Evolutionary conservation across 2,329 filamentous ascomycete genomes (phyloP), one percentile per base, ranked within the genome.

Genomic region (Aspergillus fijiensis): DNA sequence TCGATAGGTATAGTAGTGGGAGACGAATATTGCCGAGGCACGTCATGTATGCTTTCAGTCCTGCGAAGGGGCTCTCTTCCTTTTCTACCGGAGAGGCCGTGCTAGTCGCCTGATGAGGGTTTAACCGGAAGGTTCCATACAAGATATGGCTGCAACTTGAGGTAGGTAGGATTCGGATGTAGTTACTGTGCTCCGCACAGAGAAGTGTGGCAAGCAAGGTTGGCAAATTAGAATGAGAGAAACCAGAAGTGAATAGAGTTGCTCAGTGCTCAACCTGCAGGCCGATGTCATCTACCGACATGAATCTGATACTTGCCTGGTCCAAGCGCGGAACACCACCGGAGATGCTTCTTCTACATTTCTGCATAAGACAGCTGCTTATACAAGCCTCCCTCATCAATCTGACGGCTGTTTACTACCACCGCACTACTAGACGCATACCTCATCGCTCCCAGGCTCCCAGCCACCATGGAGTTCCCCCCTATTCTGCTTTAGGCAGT

Each of bases 401-500:
- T 55, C 53, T 55, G 45, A 49, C 42, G 53, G 27, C 53, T 29
- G 7, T 29, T 29, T 29, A 29, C 27, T 29, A 29, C 27, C 7
- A 10, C 7, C 7, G 27, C 27, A 29, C 27, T 9, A 29, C 27
- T 29, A 23, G 25, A 23, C 39, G 11, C 19, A 42, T 45, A 42
- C 48, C 27, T 33, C 52, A 33, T 42, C 11, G 39, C 7, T 7
- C 29, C 11, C n/a, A 52, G 19, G 14, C 31, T 51, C 31, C 50
- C 31, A 52, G 51, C 33, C 31, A 39, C n/a, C n/a, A 14, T 6
- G 53, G 27, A 29, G 23, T 48, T 47, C 33, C 29, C 33, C 42
- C 53, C 53, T 55, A 55, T 55, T 49, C 53, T 55, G 23, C 42
- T 49, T 55, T 48, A 10, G 42, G 53, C 42, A 48, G 27, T n/a